These are phyloP conservation scores for Xylaria sp. DNA, from an alignment of 2,329 filamentous ascomycete genomes.

Conservation along the genomic window DNA sequence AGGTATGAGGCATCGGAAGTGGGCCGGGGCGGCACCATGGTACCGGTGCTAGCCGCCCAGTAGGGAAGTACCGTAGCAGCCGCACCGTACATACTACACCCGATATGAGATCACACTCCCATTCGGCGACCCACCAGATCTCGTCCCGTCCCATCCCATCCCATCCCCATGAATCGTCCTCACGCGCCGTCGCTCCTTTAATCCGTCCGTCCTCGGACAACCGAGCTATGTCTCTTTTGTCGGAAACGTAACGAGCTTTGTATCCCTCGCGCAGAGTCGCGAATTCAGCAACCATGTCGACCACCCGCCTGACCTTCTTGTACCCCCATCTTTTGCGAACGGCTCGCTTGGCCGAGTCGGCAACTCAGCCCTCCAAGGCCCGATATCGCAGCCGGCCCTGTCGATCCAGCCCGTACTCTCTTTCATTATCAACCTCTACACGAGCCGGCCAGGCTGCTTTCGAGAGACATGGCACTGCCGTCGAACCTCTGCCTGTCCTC, in stretches of 20 bases:
- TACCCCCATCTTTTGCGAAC: conserved; percentile 71
- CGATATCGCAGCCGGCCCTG: conserved; percentile 41
- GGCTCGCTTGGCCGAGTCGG: conserved; percentile 52
- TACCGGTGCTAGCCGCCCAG: too few relatives aligned
- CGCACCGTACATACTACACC: background rate
- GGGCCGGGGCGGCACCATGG: too few relatives aligned
- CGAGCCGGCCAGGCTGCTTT: conserved; percentile 51
- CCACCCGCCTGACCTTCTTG: conserved; percentile 67
- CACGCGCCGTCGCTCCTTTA: conserved; percentile 1
- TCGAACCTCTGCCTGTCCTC: conserved; percentile 55
- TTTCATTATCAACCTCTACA: conserved; percentile 47
- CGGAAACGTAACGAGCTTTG: background rate
- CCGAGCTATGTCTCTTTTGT: conserved; percentile 20
- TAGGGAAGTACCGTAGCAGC: too few relatives aligned
- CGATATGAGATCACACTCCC: conserved; percentile 19
- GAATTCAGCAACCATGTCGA: conserved; percentile 56
- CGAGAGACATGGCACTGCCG: conserved; percentile 64
- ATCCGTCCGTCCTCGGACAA: background rate
- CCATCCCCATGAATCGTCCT: background rate
- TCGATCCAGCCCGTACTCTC: conserved; percentile 37
- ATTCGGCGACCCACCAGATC: background rate
- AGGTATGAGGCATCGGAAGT: too few relatives aligned
- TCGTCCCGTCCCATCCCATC: background rate
- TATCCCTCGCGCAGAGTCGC: conserved; percentile 6
- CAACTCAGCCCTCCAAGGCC: conserved; percentile 50